Conservation (phyloP, 768 basidiomycete species). For the Candolleomyces efflorescens region DNA sequence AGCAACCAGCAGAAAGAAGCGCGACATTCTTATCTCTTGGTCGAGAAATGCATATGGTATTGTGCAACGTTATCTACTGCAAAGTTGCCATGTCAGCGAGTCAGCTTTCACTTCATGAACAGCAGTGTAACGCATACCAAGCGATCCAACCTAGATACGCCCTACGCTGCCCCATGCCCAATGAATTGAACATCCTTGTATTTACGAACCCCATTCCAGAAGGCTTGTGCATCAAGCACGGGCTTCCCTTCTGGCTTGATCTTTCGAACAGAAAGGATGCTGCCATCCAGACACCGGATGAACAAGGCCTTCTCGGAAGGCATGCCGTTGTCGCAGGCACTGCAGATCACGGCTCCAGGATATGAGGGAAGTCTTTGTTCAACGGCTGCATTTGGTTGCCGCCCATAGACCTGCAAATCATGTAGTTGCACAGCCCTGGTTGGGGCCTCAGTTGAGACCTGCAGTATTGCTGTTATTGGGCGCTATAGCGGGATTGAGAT, state of each 20-base stretch:
- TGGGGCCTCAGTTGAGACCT: constrained; percentile 16
- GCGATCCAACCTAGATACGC: not conserved
- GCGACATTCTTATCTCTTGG: too few relatives aligned
- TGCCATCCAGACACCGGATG: constrained; percentile 51
- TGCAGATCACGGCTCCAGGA: not conserved
- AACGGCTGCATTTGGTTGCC: not conserved
- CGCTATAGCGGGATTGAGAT: constrained; percentile 18
- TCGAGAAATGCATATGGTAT: too few relatives aligned
- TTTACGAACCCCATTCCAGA: constrained; percentile 67
- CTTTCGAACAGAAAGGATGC: constrained; percentile 47
- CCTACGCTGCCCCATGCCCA: not conserved
- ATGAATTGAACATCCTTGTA: constrained; percentile 5
- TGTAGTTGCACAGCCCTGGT: constrained; percentile 40
- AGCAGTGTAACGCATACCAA: not conserved
- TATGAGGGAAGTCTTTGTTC: not conserved
- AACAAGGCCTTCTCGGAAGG: constrained; percentile 30
- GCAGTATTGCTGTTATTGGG: constrained; percentile 24
- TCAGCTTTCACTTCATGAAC: not conserved
- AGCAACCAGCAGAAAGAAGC: too few relatives aligned
- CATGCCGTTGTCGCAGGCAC: constrained; percentile 30
- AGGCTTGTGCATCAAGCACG: constrained; percentile 54
- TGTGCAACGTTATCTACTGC: too few relatives aligned
- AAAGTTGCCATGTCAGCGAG: too few relatives aligned
- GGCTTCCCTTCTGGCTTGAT: constrained; percentile 62
- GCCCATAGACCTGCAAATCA: constrained; percentile 12